A percentile compares a stretch with the other conserved stretches of the same genome.
Evolutionary conservation across 495 filamentous ascomycete genomes (phyloP).

Genomic region (Xylaria sp.): DNA sequence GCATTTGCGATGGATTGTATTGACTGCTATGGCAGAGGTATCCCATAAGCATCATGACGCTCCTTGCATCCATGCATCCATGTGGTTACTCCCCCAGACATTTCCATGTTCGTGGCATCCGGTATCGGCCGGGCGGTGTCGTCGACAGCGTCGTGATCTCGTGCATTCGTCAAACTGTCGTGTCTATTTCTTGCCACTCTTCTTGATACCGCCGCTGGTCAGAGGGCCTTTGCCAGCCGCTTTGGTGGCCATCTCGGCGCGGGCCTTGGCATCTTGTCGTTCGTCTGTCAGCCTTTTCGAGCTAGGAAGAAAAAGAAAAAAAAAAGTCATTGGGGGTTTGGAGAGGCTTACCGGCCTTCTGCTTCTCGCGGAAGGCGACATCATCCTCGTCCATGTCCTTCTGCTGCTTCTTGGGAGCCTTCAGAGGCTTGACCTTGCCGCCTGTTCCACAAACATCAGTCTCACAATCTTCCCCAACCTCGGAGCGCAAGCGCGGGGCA

Average conservation of each 20-base stretch:
- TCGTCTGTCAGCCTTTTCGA: slow-evolving; percentile 29
- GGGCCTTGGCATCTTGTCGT: slow-evolving; percentile 73
- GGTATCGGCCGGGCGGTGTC: background rate
- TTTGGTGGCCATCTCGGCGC: slow-evolving; percentile 74
- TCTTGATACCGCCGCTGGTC: slow-evolving; percentile 85
- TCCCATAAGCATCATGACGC: slow-evolving; percentile 10
- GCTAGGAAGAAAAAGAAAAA: background rate
- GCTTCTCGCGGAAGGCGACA: slow-evolving; percentile 75
- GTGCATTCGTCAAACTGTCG: slow-evolving; percentile 34
- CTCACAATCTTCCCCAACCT: slow-evolving; percentile 20
- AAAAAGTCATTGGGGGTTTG: background rate
- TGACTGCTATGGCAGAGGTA: slow-evolving; percentile 21
- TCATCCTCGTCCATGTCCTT: slow-evolving; percentile 82
- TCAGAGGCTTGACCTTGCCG: slow-evolving; percentile 86
- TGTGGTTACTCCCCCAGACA: background rate
- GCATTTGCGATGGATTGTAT: slow-evolving; percentile 21
- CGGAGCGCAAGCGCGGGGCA: background rate
- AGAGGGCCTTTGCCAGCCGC: slow-evolving; percentile 63
- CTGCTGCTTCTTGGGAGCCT: slow-evolving; percentile 77
- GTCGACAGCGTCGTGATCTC: slow-evolving; percentile 19
- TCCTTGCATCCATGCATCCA: slow-evolving; percentile 4
- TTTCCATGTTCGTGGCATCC: background rate
- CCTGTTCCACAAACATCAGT: slow-evolving; percentile 54
- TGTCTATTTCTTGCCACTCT: slow-evolving; percentile 83
- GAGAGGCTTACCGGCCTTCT: slow-evolving; percentile 66